Conservation (phyloP, 495 filamentous ascomycete species). For the Hyaloscypha hepaticicola region DNA sequence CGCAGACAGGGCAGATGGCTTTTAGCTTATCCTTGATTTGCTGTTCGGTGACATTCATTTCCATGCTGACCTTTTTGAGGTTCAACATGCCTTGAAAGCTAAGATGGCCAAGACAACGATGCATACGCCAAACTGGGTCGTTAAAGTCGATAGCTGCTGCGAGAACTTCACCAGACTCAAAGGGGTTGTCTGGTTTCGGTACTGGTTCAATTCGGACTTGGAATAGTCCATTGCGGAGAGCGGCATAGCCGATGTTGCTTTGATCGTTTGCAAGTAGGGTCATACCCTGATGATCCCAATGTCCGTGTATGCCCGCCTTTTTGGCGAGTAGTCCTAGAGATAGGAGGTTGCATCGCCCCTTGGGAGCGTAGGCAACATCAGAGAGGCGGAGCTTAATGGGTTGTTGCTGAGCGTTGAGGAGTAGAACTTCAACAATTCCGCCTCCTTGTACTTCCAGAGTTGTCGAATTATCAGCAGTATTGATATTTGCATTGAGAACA, state of each 20-base stretch:
- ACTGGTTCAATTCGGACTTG: too few relatives aligned
- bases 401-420: not conserved
- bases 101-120: not conserved
- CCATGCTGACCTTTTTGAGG: not conserved
- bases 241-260: too few relatives aligned
- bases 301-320: too few relatives aligned
- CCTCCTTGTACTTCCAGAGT: not conserved
- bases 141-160: not conserved
- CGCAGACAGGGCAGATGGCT: not conserved
- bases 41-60: not conserved
- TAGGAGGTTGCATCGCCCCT: not conserved
- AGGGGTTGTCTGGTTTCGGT: not conserved
- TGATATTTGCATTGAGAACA: not conserved
- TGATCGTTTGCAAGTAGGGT: too few relatives aligned
- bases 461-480: not conserved
- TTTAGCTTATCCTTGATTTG: not conserved
- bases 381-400: not conserved
- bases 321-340: not conserved
- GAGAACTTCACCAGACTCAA: not conserved
- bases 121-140: not conserved
- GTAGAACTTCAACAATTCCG: not conserved
- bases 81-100: not conserved
- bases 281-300: too few relatives aligned
- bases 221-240: too few relatives aligned
- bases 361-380: not conserved